Evolutionary conservation across 306 rosid genomes (phyloP).

Genomic region (Macrotyloma uniflorum): DNA sequence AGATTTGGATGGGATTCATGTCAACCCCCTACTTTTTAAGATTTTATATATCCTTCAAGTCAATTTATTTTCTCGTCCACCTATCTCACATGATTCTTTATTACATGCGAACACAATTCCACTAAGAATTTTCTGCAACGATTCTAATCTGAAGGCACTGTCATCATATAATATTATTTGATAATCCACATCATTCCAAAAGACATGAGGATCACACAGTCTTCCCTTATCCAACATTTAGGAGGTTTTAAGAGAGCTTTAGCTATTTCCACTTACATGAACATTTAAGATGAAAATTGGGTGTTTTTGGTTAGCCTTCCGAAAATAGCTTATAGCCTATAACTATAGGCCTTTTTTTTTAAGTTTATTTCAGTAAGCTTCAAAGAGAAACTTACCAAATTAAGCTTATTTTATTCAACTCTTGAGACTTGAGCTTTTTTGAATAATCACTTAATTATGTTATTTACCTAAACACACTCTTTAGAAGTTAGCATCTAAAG

Average conservation of each 20-base stretch:
- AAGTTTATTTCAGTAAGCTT: too few species aligned
- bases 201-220: not conserved
- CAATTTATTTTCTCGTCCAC: constrained; percentile 1
- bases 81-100: not conserved
- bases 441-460: not conserved
- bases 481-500: not conserved
- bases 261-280: not conserved
- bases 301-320: too few species aligned
- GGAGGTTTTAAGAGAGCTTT: not conserved
- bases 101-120: too few species aligned
- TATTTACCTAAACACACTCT: not conserved
- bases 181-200: constrained; percentile 19
- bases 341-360: too few species aligned
- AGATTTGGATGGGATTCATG: too few species aligned
- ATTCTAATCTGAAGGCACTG: not conserved
- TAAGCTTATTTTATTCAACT: too few species aligned
- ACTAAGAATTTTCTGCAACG: too few species aligned
- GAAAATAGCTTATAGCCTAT: too few species aligned
- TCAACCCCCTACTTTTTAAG: not conserved
- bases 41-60: not conserved
- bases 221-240: not conserved
- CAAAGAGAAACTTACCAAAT: too few species aligned
- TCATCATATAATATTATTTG: not conserved
- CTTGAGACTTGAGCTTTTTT: not conserved
- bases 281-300: not conserved